phyloP scores from a whole-genome alignment of 2,329 filamentous ascomycete genomes.

The Sphaerulina populicola region DNA sequence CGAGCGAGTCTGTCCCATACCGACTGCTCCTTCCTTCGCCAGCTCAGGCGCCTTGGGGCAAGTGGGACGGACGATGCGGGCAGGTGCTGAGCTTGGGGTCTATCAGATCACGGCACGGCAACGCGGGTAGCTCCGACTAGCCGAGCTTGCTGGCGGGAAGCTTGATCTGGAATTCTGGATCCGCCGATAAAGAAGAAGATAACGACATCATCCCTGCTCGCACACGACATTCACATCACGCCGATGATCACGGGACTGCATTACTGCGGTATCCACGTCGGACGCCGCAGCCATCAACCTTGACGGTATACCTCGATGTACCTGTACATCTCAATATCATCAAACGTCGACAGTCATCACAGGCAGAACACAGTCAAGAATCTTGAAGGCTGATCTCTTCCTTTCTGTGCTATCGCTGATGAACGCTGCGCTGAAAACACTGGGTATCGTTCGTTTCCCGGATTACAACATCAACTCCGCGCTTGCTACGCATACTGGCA shows the following conservation, averaged over 20 bases:
- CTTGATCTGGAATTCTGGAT: neutral
- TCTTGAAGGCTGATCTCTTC: neutral
- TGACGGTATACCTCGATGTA: neutral
- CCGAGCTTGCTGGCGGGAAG: neutral
- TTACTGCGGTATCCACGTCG: neutral
- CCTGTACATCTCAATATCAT: no score
- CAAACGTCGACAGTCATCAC: no score
- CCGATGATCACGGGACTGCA: neutral
- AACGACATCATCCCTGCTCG: neutral
- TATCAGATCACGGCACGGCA: no score
- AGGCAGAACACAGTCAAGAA: no score
- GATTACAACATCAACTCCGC: neutral
- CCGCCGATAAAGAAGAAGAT: neutral
- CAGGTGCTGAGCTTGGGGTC: no score
- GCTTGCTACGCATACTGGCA: neutral
- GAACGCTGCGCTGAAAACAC: neutral
- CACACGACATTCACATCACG: no score
- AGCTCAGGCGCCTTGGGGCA: no score
- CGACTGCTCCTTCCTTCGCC: neutral
- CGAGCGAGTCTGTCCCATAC: constrained; percentile 14
- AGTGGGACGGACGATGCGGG: no score
- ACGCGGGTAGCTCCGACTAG: no score
- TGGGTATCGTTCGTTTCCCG: neutral
- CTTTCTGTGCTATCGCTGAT: neutral
- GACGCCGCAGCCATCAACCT: neutral